phyloP scores from a whole-genome alignment of 2,329 filamentous ascomycete genomes.

The Achaetomium macrosporum region DNA sequence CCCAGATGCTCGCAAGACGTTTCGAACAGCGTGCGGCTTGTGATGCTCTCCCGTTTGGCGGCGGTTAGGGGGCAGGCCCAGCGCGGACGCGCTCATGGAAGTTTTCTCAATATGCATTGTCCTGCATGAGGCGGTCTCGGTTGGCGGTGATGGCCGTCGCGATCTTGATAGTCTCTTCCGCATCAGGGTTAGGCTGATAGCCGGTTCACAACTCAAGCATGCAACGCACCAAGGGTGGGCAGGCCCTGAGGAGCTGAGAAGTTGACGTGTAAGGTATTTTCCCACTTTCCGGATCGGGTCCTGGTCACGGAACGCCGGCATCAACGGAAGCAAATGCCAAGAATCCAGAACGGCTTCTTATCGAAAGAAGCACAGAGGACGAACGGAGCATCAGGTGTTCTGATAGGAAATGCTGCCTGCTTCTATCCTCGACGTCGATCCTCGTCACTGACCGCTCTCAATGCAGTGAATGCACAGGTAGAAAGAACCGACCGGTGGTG shows the following conservation, averaged over 20 bases:
- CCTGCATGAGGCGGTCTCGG: background rate
- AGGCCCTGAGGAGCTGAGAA: background rate
- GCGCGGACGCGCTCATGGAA: background rate
- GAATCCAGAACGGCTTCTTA: background rate
- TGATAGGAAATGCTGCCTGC: no score
- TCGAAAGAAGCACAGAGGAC: no score
- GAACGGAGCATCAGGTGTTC: no score
- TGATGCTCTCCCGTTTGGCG: background rate
- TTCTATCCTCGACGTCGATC: no score
- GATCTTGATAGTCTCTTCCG: constrained; percentile 6
- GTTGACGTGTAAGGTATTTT: background rate
- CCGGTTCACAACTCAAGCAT: background rate
- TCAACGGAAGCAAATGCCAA: background rate
- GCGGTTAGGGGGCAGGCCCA: background rate
- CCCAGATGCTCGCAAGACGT: background rate
- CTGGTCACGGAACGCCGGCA: background rate
- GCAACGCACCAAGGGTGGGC: background rate
- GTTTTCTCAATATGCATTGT: background rate
- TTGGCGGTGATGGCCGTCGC: background rate
- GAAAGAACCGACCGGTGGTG: no score
- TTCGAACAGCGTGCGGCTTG: background rate
- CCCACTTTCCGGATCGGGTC: background rate
- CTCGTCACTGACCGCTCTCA: no score
- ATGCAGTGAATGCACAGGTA: no score
- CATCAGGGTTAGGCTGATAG: constrained; percentile 2